Conservation (phyloP, 192 early-diverging fungal species). For the Glomus cerebriforme region DNA sequence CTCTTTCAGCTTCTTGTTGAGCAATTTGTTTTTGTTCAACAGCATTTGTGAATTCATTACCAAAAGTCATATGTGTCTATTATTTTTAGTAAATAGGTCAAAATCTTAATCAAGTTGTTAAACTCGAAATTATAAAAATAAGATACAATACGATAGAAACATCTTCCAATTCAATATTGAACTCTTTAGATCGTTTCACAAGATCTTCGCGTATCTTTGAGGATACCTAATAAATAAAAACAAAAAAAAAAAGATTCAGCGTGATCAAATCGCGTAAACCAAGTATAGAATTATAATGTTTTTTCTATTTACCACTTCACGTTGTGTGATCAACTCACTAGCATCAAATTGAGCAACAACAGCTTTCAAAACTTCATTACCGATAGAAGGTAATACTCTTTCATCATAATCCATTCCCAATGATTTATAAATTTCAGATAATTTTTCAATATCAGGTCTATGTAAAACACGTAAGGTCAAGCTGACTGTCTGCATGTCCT, state of each 20-base stretch:
- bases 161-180: constrained; percentile 95
- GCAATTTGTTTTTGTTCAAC: constrained; percentile 99
- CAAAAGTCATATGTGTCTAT: constrained; percentile 97
- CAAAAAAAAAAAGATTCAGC: not conserved
- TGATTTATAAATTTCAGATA: constrained; percentile 86
- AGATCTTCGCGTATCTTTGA: constrained; percentile 91
- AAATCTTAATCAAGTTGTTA: constrained; percentile 1
- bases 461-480: constrained; percentile 92
- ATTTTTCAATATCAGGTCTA: constrained; percentile 74
- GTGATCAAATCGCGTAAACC: not conserved
- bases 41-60: constrained; percentile 97
- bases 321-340: constrained; percentile 96
- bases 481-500: constrained; percentile 99
- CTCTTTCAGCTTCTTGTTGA: constrained; percentile 99
- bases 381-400: constrained; percentile 94
- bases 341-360: constrained; percentile 99
- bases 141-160: constrained; percentile 85
- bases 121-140: not conserved
- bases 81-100: not conserved
- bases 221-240: constrained; percentile 61
- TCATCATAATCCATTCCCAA: constrained; percentile 97
- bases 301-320: constrained; percentile 68
- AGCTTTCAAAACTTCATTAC: constrained; percentile 98
- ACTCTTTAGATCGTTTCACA: constrained; percentile 86
- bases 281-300: not conserved